Evolutionary conservation across 768 basidiomycete species (phyloP), one percentile per base, ranked within the genome.

Genomic region (Chalciporus pseudorubinellus): DNA sequence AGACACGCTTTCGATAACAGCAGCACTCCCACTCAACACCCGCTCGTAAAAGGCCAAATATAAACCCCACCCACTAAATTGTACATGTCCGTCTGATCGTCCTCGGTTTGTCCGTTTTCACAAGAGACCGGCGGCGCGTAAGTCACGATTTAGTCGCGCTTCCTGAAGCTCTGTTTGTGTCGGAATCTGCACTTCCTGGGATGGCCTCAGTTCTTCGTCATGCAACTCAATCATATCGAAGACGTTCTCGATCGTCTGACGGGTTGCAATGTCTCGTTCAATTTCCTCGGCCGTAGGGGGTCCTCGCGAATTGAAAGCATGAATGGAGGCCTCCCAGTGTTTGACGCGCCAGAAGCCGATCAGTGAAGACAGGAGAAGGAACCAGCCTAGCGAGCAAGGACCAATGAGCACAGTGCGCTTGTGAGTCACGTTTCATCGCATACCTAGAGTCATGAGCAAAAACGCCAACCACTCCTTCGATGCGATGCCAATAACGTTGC

Each of bases 401-500:
- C 33, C 19, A 19, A 13, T 63, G 34, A 63, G 42, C 12, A 19
- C 22, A 9, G 18, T 1, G 14, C n/a, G 19, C 19, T 13, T 40
- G 31, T 18, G 22, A 24, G 49, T 47, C 28, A 19, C 18, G 9
- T 21, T 16, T 52, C 21, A 11, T 16, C 1, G 59, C 75, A 46
- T 43, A 86, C 87, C 95, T 40, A 94, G 60, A 1, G 87, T 90
- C 89, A 98, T 95, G 64, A 98, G 79, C 48, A 95, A 68, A 72
- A 97, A 93, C 2, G 92, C 85, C 39, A 98, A 69, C 92, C 92
- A 97, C 55, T 95, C 93, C 56, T 79, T 83, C 7, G 91, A 84
- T 1, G 80, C 67, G 3, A 80, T 57, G 2, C 65, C 72, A 18
- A 77, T 52, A 0, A 42, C 16, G 51, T 44, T 51, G 8, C 62